A percentile compares a stretch with the other conserved stretches of the same genome.
These are phyloP conservation scores for Coniochaeta sp. DNA, from an alignment of 2,329 filamentous ascomycete genomes.

Conservation along the genomic window DNA sequence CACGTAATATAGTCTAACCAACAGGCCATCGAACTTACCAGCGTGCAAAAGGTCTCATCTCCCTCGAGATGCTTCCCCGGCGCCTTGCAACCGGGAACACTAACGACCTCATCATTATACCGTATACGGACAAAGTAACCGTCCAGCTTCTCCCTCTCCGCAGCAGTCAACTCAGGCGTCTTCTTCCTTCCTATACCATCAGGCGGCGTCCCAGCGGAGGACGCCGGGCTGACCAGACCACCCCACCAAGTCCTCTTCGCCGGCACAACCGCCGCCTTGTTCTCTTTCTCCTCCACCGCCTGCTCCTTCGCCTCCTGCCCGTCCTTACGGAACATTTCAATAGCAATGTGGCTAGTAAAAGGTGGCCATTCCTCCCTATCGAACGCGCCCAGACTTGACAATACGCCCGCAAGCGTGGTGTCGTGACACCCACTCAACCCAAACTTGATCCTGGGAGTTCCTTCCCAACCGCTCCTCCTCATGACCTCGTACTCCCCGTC, in stretches of 20 bases:
- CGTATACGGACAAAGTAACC: constrained; percentile 83
- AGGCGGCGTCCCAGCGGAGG: constrained; percentile 22
- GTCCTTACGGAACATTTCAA: constrained; percentile 73
- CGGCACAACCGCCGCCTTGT: constrained; percentile 17
- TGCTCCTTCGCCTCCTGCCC: no score
- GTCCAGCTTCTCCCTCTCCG: constrained; percentile 54
- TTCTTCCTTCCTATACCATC: constrained; percentile 54
- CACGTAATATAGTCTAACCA: not conserved
- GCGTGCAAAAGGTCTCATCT: constrained; percentile 83
- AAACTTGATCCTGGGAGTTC: constrained; percentile 53
- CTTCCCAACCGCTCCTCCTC: constrained; percentile 24
- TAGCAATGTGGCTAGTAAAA: constrained; percentile 84
- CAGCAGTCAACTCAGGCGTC: constrained; percentile 44
- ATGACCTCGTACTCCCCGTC: constrained; percentile 45
- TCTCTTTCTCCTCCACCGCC: constrained; percentile 15
- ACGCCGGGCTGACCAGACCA: constrained; percentile 21
- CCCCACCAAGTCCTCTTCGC: constrained; percentile 23
- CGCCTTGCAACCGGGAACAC: constrained; percentile 71
- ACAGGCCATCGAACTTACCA: constrained; percentile 49
- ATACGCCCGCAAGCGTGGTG: constrained; percentile 76
- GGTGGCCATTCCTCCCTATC: constrained; percentile 74
- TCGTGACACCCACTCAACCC: constrained; percentile 85
- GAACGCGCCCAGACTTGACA: constrained; percentile 75
- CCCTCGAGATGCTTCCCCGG: constrained; percentile 78
- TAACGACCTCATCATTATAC: constrained; percentile 82